Evolutionary conservation across 2,329 filamentous ascomycete genomes (phyloP).

Genomic region (Fusarium temperatum): DNA sequence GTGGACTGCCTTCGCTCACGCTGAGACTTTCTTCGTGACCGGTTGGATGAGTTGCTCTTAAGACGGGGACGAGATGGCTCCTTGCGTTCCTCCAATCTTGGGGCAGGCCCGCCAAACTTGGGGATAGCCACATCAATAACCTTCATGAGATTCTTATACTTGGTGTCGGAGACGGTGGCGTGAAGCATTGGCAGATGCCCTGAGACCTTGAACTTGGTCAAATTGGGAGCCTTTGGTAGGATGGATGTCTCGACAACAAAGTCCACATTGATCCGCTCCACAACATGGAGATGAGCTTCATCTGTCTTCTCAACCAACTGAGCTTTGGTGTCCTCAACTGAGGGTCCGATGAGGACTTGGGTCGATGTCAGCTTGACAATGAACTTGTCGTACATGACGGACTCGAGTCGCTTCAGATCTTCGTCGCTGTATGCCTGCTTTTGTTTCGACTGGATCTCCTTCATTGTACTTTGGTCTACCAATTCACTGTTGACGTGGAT

Average conservation of each 20-base stretch:
- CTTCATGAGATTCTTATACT: conserved; percentile 97
- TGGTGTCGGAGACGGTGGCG: conserved; percentile 89
- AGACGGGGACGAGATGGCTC: conserved; percentile 53
- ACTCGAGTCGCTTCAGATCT: conserved; percentile 87
- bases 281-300: conserved; percentile 81
- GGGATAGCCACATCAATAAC: conserved; percentile 95
- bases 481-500: conserved; percentile 93
- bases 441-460: conserved; percentile 90
- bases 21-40: conserved; percentile 54
- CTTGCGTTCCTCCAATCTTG: conserved; percentile 39
- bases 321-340: conserved; percentile 86
- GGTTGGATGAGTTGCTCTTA: conserved; percentile 57
- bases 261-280: conserved; percentile 97
- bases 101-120: conserved; percentile 67
- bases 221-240: conserved; percentile 90
- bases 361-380: conserved; percentile 92
- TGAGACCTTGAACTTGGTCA: conserved; percentile 91
- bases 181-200: conserved; percentile 93
- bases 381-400: conserved; percentile 98
- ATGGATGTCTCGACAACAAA: conserved; percentile 97
- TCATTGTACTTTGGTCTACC: conserved; percentile 89
- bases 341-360: conserved; percentile 93
- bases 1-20: conserved; percentile 70
- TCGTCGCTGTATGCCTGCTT: conserved; percentile 86
- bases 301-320: conserved; percentile 77